Conservation (phyloP, 192 early-diverging fungal genomes). For the Dispira parvispora region DNA sequence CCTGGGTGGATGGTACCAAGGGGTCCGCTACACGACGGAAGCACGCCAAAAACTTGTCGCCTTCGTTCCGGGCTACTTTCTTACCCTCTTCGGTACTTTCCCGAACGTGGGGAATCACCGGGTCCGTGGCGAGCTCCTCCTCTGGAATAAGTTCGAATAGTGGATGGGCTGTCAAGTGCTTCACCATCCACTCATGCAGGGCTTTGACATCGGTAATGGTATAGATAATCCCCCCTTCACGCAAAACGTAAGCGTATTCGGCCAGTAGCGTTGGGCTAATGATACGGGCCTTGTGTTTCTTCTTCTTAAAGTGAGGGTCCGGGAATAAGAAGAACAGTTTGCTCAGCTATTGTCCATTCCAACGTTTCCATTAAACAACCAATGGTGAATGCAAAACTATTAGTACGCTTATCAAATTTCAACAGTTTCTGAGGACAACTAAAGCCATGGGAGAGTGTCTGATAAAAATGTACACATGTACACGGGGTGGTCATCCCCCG, state of each 20-base stretch:
- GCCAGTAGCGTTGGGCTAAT: conserved; percentile 75
- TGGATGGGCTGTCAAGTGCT: conserved; percentile 84
- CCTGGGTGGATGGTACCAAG: neutral
- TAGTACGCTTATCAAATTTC: no score
- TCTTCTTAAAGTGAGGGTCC: conserved; percentile 98
- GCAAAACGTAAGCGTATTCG: conserved; percentile 93
- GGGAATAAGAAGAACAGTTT: conserved; percentile 98
- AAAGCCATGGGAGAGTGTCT: no score
- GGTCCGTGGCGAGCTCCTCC: conserved; percentile 62
- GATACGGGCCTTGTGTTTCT: conserved; percentile 96
- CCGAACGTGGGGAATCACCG: conserved; percentile 65
- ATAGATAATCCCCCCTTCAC: conserved; percentile 80
- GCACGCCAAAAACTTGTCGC: conserved; percentile 84
- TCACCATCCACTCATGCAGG: conserved; percentile 89
- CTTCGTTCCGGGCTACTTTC: conserved; percentile 93
- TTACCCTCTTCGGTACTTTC: conserved; percentile 94
- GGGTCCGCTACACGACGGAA: conserved; percentile 58
- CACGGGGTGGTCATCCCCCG: no score
- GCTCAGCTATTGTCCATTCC: conserved; percentile 36
- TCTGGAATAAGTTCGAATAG: conserved; percentile 75
- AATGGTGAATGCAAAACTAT: neutral
- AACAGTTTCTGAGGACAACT: no score
- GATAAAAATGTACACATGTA: no score
- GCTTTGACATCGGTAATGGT: conserved; percentile 90
- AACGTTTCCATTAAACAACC: neutral